Base-by-base conservation (phyloP, 225 moss, liverwort and hornwort species). In the Physcomitrium patens region DNA sequence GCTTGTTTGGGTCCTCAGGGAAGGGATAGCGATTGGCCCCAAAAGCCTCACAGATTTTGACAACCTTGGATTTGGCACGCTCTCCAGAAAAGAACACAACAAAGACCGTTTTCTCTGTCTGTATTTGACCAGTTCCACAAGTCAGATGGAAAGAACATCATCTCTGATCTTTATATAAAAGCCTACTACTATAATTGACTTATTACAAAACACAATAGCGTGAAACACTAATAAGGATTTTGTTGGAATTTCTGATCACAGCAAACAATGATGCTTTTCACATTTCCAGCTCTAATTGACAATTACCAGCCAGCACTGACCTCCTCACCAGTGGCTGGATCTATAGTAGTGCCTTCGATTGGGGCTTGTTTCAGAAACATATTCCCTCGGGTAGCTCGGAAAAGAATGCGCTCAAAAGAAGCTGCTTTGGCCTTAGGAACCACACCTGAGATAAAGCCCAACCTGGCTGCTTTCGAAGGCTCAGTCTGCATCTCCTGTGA, bases 401-500 rank as follows among this genome's bases (percentile, higher is more conserved):
- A 99, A 31, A 99, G 78, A 63, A 99, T 99, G 15, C 99, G 95
- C 82, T 99, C 95, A 65, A 99, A 99, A 3, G 93, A 83, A 13
- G 83, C 78, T 11, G 93, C 82, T 78, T 93, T 99, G 5, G 76
- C 81, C 73, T 86, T 93, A 5, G 93, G 90, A 17, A 99, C 93
- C 58, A 99, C 83, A 9, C 99, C 95, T 57, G 93, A 80, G 37
- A 99, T 89, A 60, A 95, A 99, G 0, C 99, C 99, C 82, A 99
- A 76, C 64, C 93, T 93, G 62, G 89, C 99, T 89, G 93, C 93
- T 81, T 99, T 99, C 52, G 95, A 79, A 57, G 95, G 99, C 84
- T 99, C 95, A 64, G 91, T 91, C 83, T 99, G 95, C 99, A 99
- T 95, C 84, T 99, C 99, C 95, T 99, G 99, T 63, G 71, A 82